Percentiles rank a stretch among this genome's conserved stretches.
These are phyloP conservation scores for Irpex rosettiformis DNA, from an alignment of 1,284 basidiomycete species.

Conservation along the genomic window DNA sequence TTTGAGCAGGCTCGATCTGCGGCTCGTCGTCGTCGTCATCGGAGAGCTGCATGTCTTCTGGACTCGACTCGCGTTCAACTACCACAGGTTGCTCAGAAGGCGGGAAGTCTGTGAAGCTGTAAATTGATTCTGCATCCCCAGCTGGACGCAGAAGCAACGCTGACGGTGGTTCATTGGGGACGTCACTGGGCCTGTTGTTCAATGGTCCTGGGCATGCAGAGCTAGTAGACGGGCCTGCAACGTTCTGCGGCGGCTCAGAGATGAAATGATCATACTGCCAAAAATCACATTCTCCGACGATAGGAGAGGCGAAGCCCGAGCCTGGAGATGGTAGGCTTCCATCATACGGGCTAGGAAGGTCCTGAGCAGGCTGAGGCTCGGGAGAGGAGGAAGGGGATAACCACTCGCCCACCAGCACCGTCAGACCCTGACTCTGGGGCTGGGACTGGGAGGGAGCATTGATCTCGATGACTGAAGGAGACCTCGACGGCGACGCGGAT, in stretches of 20 bases:
- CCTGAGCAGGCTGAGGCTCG: background rate
- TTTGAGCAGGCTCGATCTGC: no score
- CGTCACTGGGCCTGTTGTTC: no score
- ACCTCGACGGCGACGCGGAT: constrained; percentile 10
- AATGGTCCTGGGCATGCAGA: no score
- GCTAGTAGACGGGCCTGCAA: no score
- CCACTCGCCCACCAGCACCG: constrained; percentile 10
- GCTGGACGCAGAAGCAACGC: background rate
- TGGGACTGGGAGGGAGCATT: background rate
- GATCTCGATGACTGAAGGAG: background rate
- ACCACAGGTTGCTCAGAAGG: background rate
- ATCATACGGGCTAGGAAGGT: no score
- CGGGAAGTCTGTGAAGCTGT: background rate
- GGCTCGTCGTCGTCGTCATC: background rate
- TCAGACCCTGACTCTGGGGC: background rate
- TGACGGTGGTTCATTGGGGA: background rate
- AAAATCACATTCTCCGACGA: no score
- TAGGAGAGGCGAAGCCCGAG: no score
- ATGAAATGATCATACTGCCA: no score
- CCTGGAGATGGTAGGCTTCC: no score
- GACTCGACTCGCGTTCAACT: background rate
- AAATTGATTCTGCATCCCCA: no score
- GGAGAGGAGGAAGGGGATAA: background rate
- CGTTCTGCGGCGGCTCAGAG: no score
- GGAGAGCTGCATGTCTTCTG: background rate